phyloP scores from a whole-genome alignment of 116 monocot species.

The Cymodocea nodosa region DNA sequence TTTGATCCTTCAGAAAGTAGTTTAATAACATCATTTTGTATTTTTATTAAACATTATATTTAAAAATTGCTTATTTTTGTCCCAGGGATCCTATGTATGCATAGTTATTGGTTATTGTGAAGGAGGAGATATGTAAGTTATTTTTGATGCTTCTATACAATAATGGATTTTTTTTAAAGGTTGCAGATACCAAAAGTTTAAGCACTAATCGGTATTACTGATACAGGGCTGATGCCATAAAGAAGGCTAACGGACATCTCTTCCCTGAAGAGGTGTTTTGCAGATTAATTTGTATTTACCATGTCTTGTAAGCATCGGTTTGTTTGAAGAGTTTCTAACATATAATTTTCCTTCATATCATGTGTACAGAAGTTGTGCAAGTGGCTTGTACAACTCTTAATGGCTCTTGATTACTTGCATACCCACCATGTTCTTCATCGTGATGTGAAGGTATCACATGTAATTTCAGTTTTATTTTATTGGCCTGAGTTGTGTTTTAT shows the following conservation, averaged over 20 bases:
- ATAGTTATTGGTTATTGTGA: constrained; percentile 91
- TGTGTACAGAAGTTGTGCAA: constrained; percentile 76
- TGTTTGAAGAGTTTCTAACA: neutral
- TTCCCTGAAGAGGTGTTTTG: constrained; percentile 80
- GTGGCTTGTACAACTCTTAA: constrained; percentile 89
- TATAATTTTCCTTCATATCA: neutral
- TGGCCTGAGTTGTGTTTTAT: neutral
- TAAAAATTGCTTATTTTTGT: neutral
- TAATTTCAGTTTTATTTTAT: neutral
- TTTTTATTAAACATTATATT: neutral
- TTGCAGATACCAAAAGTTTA: too few species aligned
- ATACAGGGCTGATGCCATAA: constrained; percentile 76
- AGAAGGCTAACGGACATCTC: constrained; percentile 72
- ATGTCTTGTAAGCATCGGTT: too few species aligned
- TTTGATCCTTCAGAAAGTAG: neutral
- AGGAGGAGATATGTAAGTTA: constrained; percentile 92
- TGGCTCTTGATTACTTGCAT: constrained; percentile 90
- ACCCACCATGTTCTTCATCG: constrained; percentile 82
- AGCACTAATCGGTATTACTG: neutral
- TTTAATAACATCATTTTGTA: neutral
- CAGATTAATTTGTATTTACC: neutral
- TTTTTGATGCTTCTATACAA: neutral
- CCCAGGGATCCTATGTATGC: constrained; percentile 96
- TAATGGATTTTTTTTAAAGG: neutral
- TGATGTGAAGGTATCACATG: constrained; percentile 61